These are phyloP conservation scores for Chalciporus piperatoides DNA, from an alignment of 1,284 basidiomycete genomes.

Conservation along the genomic window DNA sequence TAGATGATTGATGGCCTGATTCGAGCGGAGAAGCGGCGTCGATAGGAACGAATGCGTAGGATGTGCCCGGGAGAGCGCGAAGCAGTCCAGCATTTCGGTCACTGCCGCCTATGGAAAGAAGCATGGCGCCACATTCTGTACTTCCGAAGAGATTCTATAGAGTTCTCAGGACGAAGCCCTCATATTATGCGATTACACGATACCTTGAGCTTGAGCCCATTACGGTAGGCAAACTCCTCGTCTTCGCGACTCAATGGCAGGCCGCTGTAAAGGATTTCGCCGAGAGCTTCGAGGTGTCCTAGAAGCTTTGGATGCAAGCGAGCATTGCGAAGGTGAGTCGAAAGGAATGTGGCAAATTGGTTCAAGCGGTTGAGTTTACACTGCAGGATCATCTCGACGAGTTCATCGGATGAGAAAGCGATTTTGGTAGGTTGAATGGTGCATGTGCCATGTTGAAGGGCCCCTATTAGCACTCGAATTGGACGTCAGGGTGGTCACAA, in stretches of 20 bases:
- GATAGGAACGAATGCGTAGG: slow-evolving; percentile 58
- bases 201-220: slow-evolving; percentile 56
- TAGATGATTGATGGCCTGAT: slow-evolving; percentile 48
- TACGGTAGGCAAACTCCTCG: slow-evolving; percentile 58
- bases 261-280: slow-evolving; percentile 61
- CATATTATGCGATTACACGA: slow-evolving; percentile 17
- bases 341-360: slow-evolving; percentile 66
- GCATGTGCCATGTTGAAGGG: slow-evolving; percentile 66
- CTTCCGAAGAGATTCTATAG: slow-evolving; percentile 65
- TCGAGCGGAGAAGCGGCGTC: slow-evolving; percentile 36
- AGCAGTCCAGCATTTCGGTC: slow-evolving; percentile 46
- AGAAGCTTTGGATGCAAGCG: slow-evolving; percentile 60
- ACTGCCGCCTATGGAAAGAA: slow-evolving; percentile 48
- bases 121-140: slow-evolving; percentile 67
- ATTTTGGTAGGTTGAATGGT: slow-evolving; percentile 63
- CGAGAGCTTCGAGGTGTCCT: slow-evolving; percentile 49
- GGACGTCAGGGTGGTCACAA: slow-evolving; percentile 24
- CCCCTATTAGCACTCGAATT: slow-evolving; percentile 55
- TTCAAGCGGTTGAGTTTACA: slow-evolving; percentile 68
- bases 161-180: slow-evolving; percentile 10
- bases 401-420: slow-evolving; percentile 62
- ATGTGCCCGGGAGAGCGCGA: slow-evolving; percentile 50
- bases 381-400: slow-evolving; percentile 63
- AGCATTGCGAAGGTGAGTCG: slow-evolving; percentile 56
- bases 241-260: slow-evolving; percentile 59